Conservation (phyloP, 306 rosid species). For the Fagus sylvatica region DNA sequence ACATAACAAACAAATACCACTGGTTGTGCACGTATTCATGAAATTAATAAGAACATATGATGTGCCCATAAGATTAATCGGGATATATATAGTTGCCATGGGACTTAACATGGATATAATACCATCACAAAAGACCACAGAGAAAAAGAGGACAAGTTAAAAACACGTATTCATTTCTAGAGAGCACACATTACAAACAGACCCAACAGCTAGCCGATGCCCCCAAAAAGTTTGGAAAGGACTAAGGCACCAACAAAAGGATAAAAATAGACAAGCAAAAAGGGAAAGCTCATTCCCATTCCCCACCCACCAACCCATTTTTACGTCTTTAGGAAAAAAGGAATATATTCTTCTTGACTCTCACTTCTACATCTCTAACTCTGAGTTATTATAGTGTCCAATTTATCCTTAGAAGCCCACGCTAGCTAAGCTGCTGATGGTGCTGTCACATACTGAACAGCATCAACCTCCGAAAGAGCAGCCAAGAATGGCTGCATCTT, state of each 20-base stretch:
- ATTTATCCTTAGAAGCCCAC: not conserved
- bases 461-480: conserved; percentile 50
- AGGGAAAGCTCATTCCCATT: not conserved
- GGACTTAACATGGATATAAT: too few relatives aligned
- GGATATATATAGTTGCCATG: too few relatives aligned
- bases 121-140: not conserved
- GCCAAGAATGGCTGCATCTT: conserved; percentile 43
- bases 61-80: too few relatives aligned
- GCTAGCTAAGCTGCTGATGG: conserved; percentile 67
- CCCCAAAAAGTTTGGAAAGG: not conserved
- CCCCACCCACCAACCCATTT: not conserved
- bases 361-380: not conserved
- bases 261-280: not conserved
- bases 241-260: not conserved
- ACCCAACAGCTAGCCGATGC: not conserved
- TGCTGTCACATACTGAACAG: conserved; percentile 49
- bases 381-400: not conserved
- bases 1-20: too few relatives aligned
- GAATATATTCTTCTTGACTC: not conserved
- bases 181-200: not conserved
- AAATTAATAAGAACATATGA: too few relatives aligned
- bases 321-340: not conserved
- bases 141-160: not conserved
- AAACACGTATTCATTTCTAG: not conserved
- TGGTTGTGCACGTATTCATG: too few relatives aligned